Base-by-base conservation (phyloP, 1,139 yeast species). In the Meyerozyma carpophila region DNA sequence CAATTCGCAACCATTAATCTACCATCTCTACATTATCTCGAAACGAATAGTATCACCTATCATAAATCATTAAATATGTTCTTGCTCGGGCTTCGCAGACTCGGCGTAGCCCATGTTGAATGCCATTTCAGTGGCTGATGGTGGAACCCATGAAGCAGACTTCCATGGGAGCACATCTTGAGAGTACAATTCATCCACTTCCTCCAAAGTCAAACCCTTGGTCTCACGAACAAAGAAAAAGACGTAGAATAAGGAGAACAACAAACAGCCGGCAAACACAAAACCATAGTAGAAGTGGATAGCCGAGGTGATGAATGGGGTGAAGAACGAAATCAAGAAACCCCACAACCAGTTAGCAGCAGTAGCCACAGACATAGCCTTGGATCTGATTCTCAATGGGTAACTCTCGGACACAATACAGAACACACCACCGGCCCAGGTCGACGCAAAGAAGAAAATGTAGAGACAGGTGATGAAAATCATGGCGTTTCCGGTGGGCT, bases 141-240 rank as follows among this genome's bases (percentile, higher is more conserved):
- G 53, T 9, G 53, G 53, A 11, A 41, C 45, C 53, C 53, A 50
- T 9, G 36, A 21, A 32, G 48, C 32, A 26, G 50, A 46, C 43
- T 50, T 47, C 50, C 50, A 50, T 10, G 53, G 49, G 25, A 37
- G 10, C 16, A 46, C 41, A 31, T 43, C 42, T n/a, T 45, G 41
- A 14, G 51, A 47, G 45, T 50, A 50, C 49, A 50, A 41, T 36
- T 47, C 56, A 59, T 82, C 88, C 51, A 82, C 80, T 57, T 82
- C 84, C 61, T 82, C 89, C 62, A 82, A 71, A 48, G 79, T 67
- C 52, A 81, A 71, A 16, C 86, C 85, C 62, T 79, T 81, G 28
- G 89, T 82, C 63, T 82, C 88, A 55, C 75, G 77, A 42, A 83
- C 79, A 51, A 73, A 70, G 61, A 79, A 73, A 58, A 71, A 77